Evolutionary conservation across 1,284 basidiomycete genomes (phyloP).

Genomic region (Rhodotorula sp.): DNA sequence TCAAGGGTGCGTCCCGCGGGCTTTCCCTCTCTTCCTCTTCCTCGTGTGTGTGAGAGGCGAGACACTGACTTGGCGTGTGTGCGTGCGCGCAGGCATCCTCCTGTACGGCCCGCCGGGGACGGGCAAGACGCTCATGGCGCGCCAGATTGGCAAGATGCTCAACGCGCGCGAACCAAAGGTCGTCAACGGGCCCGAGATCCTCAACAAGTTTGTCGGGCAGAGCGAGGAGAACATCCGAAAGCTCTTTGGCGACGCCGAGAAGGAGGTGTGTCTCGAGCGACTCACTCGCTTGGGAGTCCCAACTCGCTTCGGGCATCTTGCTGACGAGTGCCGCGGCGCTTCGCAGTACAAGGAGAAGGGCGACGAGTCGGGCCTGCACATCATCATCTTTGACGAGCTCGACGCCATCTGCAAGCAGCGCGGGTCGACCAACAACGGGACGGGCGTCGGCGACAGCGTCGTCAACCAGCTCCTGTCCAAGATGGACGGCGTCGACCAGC

Average conservation of each 20-base stretch:
- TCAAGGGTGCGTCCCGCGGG: constrained; percentile 68
- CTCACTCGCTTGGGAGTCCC: too few relatives aligned
- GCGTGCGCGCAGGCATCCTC: constrained; percentile 68
- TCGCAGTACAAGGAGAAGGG: constrained; percentile 90
- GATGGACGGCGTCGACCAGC: constrained; percentile 99
- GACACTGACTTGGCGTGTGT: background rate
- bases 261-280: constrained; percentile 66
- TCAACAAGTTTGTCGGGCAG: constrained; percentile 97
- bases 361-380: constrained; percentile 97
- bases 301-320: fast-evolving
- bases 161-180: constrained; percentile 98
- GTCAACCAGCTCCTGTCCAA: constrained; percentile 99
- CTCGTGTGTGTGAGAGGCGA: background rate
- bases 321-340: background rate
- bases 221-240: constrained; percentile 99
- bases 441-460: constrained; percentile 96
- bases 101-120: constrained; percentile 96
- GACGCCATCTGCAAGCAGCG: constrained; percentile 99
- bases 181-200: constrained; percentile 96
- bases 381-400: constrained; percentile 99
- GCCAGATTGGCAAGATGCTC: constrained; percentile 99
- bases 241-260: constrained; percentile 95
- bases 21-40: background rate
- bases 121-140: constrained; percentile 96
- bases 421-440: constrained; percentile 76